Conservation (phyloP, 345 rosid genomes). For the Syzygium jambos region DNA sequence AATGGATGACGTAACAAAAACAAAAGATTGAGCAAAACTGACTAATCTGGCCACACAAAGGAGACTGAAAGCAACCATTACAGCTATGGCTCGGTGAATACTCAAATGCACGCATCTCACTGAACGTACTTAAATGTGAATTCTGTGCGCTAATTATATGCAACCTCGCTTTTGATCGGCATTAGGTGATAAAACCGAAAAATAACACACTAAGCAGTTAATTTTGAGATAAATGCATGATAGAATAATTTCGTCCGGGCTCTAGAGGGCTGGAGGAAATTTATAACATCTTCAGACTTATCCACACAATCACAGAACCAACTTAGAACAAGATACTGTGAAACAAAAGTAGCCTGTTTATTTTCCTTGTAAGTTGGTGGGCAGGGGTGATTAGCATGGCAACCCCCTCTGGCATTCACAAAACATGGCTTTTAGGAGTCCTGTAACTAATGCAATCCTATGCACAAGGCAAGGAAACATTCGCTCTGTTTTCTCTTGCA, state of each 20-base stretch:
- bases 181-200: neutral
- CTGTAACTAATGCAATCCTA: too few species aligned
- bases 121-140: neutral
- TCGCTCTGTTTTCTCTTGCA: neutral
- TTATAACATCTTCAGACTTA: neutral
- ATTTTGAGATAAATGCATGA: neutral
- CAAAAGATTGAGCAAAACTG: neutral
- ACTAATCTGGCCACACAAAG: neutral
- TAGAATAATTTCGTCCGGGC: neutral
- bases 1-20: neutral
- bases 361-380: neutral
- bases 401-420: too few species aligned
- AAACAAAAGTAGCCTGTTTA: neutral
- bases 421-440: too few species aligned
- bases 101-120: neutral
- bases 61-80: neutral
- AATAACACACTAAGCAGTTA: neutral
- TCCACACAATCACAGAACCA: neutral
- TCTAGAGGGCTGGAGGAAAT: neutral
- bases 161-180: neutral
- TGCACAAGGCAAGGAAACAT: neutral
- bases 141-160: neutral
- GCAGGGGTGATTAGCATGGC: too few species aligned
- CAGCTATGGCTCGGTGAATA: neutral
- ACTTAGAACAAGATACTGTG: neutral